Evolutionary conservation across 441 rosid species (phyloP), one percentile per base, ranked within the genome.

Genomic region (Lepidium campestre): DNA sequence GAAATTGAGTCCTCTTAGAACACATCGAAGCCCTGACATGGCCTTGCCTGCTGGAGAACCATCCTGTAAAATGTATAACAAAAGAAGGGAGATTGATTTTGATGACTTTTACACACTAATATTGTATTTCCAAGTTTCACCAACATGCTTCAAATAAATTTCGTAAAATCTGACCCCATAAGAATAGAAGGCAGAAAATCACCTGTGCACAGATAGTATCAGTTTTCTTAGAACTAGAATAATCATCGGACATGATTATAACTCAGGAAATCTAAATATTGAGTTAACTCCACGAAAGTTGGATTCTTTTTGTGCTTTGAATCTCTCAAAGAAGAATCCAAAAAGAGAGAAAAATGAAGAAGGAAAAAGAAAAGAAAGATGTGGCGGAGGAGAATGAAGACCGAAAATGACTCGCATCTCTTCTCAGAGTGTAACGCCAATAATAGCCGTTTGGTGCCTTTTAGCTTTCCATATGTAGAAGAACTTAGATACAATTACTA

Each of bases 141-240:
- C 29, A 25, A 25, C 29, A n/a, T n/a, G n/a, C n/a, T n/a, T n/a
- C n/a, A n/a, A n/a, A n/a, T n/a, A n/a, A n/a, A n/a, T n/a, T n/a
- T n/a, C n/a, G n/a, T n/a, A n/a, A n/a, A n/a, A n/a, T n/a, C 9
- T 29, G 34, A 29, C 34, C 34, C 34, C 2, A 3, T 23, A 23
- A 23, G 4, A 36, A 4, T 1, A 39, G 13, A n/a, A 5, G 42
- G 15, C 14, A 15, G 11, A 39, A 48, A 39, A 15, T 23, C 74
- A 89, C 96, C 96, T 87, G 79, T 57, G 88, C 91, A 62, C 88
- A 86, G 6, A 83, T 77, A 72, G 77, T 85, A 76, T 88, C 87
- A 47, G 87, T 82, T 75, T 85, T 92, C 86, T 92, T 92, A n/a
- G 87, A 89, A 82, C 66, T 86, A 68, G 60, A 79, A 74, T 87